phyloP scores from a whole-genome alignment of 306 rosid genomes.

The Rosa rugosa region DNA sequence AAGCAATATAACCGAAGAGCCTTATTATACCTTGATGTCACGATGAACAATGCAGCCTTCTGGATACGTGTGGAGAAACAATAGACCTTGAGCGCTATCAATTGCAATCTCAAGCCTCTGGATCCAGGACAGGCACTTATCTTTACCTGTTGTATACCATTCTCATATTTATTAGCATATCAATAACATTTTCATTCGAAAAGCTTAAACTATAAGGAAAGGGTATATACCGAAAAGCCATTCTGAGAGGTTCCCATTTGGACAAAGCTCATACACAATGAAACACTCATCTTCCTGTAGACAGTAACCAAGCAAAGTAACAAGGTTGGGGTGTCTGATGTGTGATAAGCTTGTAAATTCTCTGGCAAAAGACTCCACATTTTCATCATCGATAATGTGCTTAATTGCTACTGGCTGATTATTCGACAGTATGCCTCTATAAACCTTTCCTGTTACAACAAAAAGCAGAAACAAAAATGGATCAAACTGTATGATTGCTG shows the following conservation, averaged over 20 bases:
- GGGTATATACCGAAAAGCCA: slow-evolving; percentile 58
- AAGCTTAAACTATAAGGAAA: neutral
- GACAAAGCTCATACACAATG: slow-evolving; percentile 68
- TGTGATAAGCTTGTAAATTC: slow-evolving; percentile 59
- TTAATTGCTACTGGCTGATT: slow-evolving; percentile 52
- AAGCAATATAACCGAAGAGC: neutral
- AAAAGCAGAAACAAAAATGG: neutral
- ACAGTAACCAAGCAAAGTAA: slow-evolving; percentile 50
- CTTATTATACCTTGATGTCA: slow-evolving; percentile 50
- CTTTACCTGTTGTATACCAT: slow-evolving; percentile 38
- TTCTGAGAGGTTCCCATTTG: slow-evolving; percentile 62
- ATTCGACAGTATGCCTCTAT: slow-evolving; percentile 49
- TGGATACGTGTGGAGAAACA: slow-evolving; percentile 58
- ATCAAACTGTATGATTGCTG: neutral
- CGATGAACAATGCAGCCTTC: slow-evolving; percentile 72
- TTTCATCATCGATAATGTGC: slow-evolving; percentile 46
- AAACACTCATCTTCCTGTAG: slow-evolving; percentile 51
- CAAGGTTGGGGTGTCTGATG: slow-evolving; percentile 60
- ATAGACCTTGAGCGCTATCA: slow-evolving; percentile 52
- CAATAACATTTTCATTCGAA: neutral
- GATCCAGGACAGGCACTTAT: slow-evolving; percentile 55
- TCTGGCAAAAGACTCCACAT: slow-evolving; percentile 55
- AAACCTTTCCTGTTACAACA: slow-evolving; percentile 50
- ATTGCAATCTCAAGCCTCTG: slow-evolving; percentile 57
- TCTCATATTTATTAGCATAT: neutral